Conservation (phyloP, 2,329 filamentous ascomycete genomes). For the Fusarium domesticum region DNA sequence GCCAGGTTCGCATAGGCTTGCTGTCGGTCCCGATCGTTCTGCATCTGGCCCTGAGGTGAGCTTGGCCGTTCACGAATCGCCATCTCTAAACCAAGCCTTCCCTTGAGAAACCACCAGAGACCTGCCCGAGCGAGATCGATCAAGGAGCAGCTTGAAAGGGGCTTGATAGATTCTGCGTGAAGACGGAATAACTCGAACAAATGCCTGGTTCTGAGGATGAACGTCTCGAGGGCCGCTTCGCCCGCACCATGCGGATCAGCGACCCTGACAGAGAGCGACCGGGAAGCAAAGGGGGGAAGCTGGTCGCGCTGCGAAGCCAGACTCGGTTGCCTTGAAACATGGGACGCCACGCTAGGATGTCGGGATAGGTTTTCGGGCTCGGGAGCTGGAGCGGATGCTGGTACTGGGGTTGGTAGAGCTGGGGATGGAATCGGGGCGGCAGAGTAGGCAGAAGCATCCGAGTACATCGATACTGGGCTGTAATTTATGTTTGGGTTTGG, state of each 20-base stretch:
- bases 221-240: constrained; percentile 67
- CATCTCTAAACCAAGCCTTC: constrained; percentile 70
- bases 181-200: constrained; percentile 73
- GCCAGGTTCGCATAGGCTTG: constrained; percentile 84
- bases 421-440: constrained; percentile 13
- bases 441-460: constrained; percentile 32
- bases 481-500: constrained; percentile 33
- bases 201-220: constrained; percentile 68
- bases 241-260: constrained; percentile 47
- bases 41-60: constrained; percentile 49
- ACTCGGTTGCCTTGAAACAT: constrained; percentile 24
- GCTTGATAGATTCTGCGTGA: constrained; percentile 70
- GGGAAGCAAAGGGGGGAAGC: constrained; percentile 28
- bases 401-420: constrained; percentile 1
- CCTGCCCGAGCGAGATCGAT: constrained; percentile 69
- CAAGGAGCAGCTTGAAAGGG: constrained; percentile 60
- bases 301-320: constrained; percentile 25
- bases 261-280: constrained; percentile 38
- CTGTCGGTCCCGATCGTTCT: constrained; percentile 56
- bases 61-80: constrained; percentile 63
- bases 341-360: constrained; percentile 17
- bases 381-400: constrained; percentile 8
- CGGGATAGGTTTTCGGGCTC: constrained; percentile 23
- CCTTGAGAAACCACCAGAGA: constrained; percentile 88
- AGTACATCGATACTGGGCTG: constrained; percentile 42